phyloP scores from a whole-genome alignment of 306 rosid species.

The Adenanthera pavonina region DNA sequence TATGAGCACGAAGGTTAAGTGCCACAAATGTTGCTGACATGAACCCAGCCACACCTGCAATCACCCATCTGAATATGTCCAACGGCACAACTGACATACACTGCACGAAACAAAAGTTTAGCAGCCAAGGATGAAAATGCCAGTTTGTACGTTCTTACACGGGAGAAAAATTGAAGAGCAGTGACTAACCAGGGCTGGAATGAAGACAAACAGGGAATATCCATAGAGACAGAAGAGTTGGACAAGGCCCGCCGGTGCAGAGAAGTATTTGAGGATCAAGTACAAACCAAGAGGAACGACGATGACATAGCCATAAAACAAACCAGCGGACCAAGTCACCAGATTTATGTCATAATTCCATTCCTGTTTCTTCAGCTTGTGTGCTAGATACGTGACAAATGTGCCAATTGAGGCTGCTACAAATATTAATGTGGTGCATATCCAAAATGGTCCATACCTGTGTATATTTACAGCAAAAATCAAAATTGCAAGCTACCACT shows the following conservation, averaged over 20 bases:
- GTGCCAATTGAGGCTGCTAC: slow-evolving; percentile 90
- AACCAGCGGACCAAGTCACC: slow-evolving; percentile 85
- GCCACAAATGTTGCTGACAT: slow-evolving; percentile 92
- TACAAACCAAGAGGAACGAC: slow-evolving; percentile 70
- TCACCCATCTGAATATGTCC: slow-evolving; percentile 74
- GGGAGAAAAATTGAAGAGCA: slow-evolving; percentile 16
- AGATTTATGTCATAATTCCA: slow-evolving; percentile 85
- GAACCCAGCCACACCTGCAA: slow-evolving; percentile 78
- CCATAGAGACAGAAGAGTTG: slow-evolving; percentile 89
- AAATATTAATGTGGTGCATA: slow-evolving; percentile 84
- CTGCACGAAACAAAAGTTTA: slow-evolving; percentile 45
- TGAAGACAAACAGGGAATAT: slow-evolving; percentile 79
- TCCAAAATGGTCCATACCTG: slow-evolving; percentile 94
- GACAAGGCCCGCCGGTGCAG: slow-evolving; percentile 82
- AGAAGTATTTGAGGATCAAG: slow-evolving; percentile 79
- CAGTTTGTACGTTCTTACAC: background rate
- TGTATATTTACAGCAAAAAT: slow-evolving; percentile 29
- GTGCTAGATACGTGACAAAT: slow-evolving; percentile 76
- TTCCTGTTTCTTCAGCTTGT: slow-evolving; percentile 65
- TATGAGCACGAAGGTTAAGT: slow-evolving; percentile 85
- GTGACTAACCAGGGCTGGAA: slow-evolving; percentile 77
- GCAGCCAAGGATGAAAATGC: slow-evolving; percentile 12
- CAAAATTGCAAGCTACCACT: slow-evolving; percentile 8
- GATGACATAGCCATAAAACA: slow-evolving; percentile 85
- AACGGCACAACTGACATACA: slow-evolving; percentile 75